Percentiles rank a stretch among this genome's conserved stretches.
phyloP scores from a whole-genome alignment of 23 red algal genomes.

The Gracilaria vermiculophylla region DNA sequence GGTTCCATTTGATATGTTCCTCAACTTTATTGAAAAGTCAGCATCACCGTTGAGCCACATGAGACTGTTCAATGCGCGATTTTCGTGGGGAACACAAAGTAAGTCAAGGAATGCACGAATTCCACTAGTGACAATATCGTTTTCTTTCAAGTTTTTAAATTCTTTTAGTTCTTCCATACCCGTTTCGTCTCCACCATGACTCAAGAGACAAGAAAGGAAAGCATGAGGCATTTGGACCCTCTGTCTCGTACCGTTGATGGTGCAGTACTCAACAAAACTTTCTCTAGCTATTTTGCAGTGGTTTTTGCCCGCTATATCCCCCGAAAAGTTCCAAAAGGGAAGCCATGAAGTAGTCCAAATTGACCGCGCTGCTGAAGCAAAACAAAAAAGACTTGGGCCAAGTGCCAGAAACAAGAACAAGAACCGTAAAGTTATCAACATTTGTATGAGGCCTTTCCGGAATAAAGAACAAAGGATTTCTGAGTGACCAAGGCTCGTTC shows the following conservation, averaged over 20 bases:
- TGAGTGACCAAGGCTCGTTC: too few species aligned
- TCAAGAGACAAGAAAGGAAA: background rate
- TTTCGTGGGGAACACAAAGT: too few species aligned
- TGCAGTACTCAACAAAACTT: background rate
- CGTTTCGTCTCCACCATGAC: background rate
- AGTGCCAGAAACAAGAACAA: background rate
- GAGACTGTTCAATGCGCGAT: too few species aligned
- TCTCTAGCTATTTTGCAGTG: background rate
- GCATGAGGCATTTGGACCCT: background rate
- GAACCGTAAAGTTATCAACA: background rate
- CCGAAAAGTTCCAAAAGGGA: background rate
- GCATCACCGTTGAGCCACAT: background rate
- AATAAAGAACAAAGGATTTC: too few species aligned
- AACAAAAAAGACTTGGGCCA: background rate
- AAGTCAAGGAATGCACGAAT: background rate
- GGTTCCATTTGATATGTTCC: background rate
- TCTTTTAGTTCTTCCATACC: background rate
- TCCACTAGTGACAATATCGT: background rate
- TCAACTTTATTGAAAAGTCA: background rate
- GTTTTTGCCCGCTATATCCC: too few species aligned
- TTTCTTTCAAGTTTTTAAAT: background rate
- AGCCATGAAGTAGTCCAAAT: background rate
- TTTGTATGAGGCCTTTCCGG: background rate
- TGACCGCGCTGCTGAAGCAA: background rate
- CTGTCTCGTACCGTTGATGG: background rate